A percentile compares a stretch with the other conserved stretches of the same genome.
Conservation (phyloP, 2,329 filamentous ascomycete species). For the Alternaria infectoria region DNA sequence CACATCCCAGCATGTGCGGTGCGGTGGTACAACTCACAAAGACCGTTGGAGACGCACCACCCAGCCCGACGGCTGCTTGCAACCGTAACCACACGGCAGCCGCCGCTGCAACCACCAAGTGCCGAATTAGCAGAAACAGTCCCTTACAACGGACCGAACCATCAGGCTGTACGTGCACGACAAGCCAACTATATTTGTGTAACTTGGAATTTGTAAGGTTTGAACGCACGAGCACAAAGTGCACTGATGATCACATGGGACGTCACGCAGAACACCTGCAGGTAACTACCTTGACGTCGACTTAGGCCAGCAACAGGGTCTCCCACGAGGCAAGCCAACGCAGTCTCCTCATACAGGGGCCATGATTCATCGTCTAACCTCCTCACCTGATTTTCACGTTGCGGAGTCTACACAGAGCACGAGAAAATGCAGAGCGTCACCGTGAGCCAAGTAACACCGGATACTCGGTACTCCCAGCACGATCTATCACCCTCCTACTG, state of each 20-base stretch:
- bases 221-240: conserved; percentile 4
- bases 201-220: background rate
- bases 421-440: background rate
- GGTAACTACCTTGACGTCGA: background rate
- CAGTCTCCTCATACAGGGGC: background rate
- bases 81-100: conserved; percentile 3
- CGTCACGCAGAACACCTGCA: background rate
- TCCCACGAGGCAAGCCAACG: background rate
- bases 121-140: background rate
- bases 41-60: background rate
- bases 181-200: background rate
- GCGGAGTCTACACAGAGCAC: background rate
- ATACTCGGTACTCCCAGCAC: background rate
- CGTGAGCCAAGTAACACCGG: background rate
- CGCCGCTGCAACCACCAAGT: conserved; percentile 3
- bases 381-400: background rate
- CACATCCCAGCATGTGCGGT: background rate
- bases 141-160: background rate
- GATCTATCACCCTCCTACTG: background rate
- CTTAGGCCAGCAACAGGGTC: background rate
- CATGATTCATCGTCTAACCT: background rate
- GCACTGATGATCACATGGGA: background rate
- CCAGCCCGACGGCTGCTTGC: conserved; percentile 3
- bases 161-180: conserved; percentile 3
- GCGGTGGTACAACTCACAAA: background rate